phyloP scores from a whole-genome alignment of 225 moss, liverwort and hornwort genomes.

The Climacium dendroides region DNA sequence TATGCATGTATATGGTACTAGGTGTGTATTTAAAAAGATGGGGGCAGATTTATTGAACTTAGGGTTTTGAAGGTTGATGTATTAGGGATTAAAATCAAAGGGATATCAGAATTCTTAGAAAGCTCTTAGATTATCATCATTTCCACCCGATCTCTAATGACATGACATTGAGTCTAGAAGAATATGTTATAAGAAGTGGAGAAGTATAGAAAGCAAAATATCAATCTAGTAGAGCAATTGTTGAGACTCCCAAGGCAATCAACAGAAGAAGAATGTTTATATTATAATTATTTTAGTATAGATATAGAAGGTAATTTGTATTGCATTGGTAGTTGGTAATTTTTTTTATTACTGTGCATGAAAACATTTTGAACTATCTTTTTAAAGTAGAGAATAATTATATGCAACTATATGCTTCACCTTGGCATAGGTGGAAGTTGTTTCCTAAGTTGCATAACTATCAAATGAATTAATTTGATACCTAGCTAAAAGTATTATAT shows the following conservation, averaged over 20 bases:
- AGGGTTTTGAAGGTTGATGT: not conserved
- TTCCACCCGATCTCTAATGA: accelerated
- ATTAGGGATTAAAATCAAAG: not conserved
- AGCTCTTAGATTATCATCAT: not conserved
- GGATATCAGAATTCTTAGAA: accelerated
- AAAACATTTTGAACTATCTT: no score
- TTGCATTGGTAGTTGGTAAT: accelerated
- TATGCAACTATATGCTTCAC: not conserved
- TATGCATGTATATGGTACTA: no score
- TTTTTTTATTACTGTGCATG: not conserved
- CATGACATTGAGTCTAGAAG: not conserved
- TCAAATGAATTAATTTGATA: not conserved
- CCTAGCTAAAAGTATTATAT: not conserved
- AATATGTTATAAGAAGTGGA: not conserved
- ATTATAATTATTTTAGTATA: not conserved
- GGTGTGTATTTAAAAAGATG: accelerated
- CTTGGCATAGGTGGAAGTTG: accelerated
- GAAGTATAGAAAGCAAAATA: not conserved
- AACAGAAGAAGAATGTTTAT: not conserved
- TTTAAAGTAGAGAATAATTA: not conserved
- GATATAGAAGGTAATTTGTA: not conserved
- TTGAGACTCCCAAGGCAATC: accelerated
- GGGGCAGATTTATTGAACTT: not conserved
- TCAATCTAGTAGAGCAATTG: not conserved
- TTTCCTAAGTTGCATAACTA: not conserved